Evolutionary conservation across 1,284 basidiomycete genomes (phyloP).

Genomic region (Malassezia sympodialis): DNA sequence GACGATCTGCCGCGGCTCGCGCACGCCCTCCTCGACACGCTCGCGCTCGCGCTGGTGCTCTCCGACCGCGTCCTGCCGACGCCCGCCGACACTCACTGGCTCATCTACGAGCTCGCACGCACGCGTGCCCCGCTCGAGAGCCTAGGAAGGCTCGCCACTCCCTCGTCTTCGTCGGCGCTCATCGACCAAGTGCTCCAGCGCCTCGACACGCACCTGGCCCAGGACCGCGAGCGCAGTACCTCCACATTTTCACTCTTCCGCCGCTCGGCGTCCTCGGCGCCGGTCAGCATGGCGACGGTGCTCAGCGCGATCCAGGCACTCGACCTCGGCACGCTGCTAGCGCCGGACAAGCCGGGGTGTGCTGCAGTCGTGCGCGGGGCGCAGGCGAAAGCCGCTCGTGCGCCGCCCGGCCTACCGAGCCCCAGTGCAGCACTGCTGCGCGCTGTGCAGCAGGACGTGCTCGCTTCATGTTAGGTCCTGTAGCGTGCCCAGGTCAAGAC

Average conservation of each 20-base stretch:
- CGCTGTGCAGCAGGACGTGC: slow-evolving; percentile 10
- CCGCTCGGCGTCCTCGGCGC: slow-evolving; percentile 10
- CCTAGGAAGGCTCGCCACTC: slow-evolving; percentile 11
- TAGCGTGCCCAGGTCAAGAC: background rate
- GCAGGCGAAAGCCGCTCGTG: background rate
- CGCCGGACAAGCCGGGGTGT: slow-evolving; percentile 5
- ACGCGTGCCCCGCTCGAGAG: slow-evolving; percentile 19
- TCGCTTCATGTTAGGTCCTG: background rate
- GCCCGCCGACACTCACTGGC: slow-evolving; percentile 25
- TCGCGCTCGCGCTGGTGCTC: slow-evolving; percentile 24
- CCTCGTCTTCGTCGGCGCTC: slow-evolving; percentile 19
- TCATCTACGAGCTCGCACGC: slow-evolving; percentile 36
- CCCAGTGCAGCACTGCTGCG: slow-evolving; percentile 5
- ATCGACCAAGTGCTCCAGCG: slow-evolving; percentile 22
- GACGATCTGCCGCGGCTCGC: slow-evolving; percentile 21
- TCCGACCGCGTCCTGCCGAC: slow-evolving; percentile 27
- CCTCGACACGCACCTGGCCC: slow-evolving; percentile 23
- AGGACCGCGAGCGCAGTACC: slow-evolving; percentile 18
- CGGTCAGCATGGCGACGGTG: slow-evolving; percentile 21
- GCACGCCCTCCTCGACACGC: slow-evolving; percentile 24
- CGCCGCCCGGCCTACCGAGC: slow-evolving; percentile 1
- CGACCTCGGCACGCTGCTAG: slow-evolving; percentile 25
- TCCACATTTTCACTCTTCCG: slow-evolving; percentile 9
- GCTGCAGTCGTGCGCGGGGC: slow-evolving; percentile 3
- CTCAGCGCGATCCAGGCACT: slow-evolving; percentile 26